Evolutionary conservation across 441 rosid species (phyloP).

Genomic region (Adansonia madagascariensis): DNA sequence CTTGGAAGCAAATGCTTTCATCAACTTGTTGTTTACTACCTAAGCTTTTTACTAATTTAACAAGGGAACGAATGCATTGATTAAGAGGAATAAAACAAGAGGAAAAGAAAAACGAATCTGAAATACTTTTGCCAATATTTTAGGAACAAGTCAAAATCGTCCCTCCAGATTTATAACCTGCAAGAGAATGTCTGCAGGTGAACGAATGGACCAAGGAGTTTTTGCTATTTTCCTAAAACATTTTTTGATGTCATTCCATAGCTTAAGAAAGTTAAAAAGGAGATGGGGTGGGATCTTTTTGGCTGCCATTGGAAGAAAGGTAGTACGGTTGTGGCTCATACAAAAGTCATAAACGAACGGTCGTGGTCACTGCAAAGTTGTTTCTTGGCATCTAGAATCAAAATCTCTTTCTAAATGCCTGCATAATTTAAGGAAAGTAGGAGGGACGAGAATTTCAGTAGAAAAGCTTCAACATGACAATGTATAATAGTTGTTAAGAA

Average conservation of each 20-base stretch:
- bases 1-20: background rate
- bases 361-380: slow-evolving; percentile 25
- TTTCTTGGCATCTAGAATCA: slow-evolving; percentile 32
- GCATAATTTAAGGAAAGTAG: slow-evolving; percentile 6
- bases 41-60: background rate
- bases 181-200: background rate
- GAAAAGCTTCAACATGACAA: background rate
- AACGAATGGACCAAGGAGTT: background rate
- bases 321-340: background rate
- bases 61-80: background rate
- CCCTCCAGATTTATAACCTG: background rate
- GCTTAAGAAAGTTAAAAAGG: background rate
- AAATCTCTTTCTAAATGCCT: slow-evolving; percentile 23
- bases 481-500: background rate
- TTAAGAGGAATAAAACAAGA: background rate
- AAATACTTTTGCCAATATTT: slow-evolving; percentile 1
- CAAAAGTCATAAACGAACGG: slow-evolving; percentile 29
- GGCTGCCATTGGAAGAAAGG: slow-evolving; percentile 12
- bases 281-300: background rate
- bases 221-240: background rate
- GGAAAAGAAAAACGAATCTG: background rate
- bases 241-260: slow-evolving; percentile 6
- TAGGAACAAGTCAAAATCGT: slow-evolving; percentile 19
- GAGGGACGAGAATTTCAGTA: background rate
- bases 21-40: background rate